phyloP scores from a whole-genome alignment of 1,284 basidiomycete genomes.

The Earliella scabrosa region DNA sequence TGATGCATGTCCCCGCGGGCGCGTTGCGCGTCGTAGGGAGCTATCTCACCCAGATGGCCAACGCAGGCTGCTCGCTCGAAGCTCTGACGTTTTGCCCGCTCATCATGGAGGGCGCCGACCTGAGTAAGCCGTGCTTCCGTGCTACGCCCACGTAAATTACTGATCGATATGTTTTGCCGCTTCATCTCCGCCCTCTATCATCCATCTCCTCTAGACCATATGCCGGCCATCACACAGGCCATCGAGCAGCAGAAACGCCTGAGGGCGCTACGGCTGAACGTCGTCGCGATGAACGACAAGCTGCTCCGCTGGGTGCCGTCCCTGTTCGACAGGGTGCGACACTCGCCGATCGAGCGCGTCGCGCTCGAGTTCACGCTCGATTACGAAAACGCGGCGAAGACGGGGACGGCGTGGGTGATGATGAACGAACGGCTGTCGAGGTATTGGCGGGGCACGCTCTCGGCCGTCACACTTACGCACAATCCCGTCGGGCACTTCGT shows the following conservation, averaged over 20 bases:
- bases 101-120: not conserved
- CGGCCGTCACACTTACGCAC: conserved; percentile 6
- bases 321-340: not conserved
- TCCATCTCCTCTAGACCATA: not conserved
- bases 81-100: not conserved
- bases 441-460: conserved; percentile 3
- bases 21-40: not conserved
- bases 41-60: conserved; percentile 1
- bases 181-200: too few relatives aligned
- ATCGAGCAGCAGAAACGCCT: not conserved
- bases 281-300: not conserved
- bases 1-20: not conserved
- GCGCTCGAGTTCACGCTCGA: conserved; percentile 12
- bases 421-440: not conserved
- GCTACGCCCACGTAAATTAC: too few relatives aligned
- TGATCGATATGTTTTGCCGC: not conserved
- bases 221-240: not conserved
- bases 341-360: not conserved
- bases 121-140: not conserved
- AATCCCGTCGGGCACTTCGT: conserved; percentile 5
- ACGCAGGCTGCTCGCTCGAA: not conserved
- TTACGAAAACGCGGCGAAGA: not conserved
- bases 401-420: not conserved
- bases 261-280: not conserved
- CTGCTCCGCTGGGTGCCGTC: conserved; percentile 5